Percentiles rank a stretch among this genome's conserved stretches.
Conservation (phyloP, 169 alveolate genomes). For the Plasmodium malariae region DNA sequence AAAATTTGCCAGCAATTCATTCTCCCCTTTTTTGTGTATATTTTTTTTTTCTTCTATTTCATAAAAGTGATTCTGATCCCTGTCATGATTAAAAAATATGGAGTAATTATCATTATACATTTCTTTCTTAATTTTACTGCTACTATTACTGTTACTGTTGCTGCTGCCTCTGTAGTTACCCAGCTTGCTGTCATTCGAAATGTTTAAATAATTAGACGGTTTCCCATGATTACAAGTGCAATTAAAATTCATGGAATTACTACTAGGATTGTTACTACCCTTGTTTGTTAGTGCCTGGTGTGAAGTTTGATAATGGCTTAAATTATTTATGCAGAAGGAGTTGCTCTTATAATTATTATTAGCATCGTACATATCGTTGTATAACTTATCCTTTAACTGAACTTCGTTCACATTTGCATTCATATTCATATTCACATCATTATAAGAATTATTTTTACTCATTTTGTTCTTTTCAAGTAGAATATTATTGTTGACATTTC, state of each 20-base stretch:
- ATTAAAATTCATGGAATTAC: neutral
- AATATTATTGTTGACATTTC: neutral
- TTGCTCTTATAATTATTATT: slow-evolving; percentile 31
- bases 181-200: neutral
- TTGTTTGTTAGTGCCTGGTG: slow-evolving; percentile 5
- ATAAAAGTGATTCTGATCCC: neutral
- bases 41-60: neutral
- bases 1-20: neutral
- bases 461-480: slow-evolving; percentile 7
- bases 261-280: neutral
- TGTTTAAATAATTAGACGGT: neutral
- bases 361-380: neutral
- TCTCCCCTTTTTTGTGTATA: neutral
- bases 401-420: neutral
- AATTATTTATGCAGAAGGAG: slow-evolving; percentile 35
- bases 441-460: slow-evolving; percentile 22
- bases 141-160: neutral
- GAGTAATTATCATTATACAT: neutral
- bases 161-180: neutral
- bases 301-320: neutral
- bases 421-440: too few species aligned
- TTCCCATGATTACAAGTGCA: neutral
- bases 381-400: slow-evolving; percentile 1
- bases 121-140: neutral
- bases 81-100: neutral